phyloP scores from a whole-genome alignment of 306 rosid genomes.

The Geum urbanum region DNA sequence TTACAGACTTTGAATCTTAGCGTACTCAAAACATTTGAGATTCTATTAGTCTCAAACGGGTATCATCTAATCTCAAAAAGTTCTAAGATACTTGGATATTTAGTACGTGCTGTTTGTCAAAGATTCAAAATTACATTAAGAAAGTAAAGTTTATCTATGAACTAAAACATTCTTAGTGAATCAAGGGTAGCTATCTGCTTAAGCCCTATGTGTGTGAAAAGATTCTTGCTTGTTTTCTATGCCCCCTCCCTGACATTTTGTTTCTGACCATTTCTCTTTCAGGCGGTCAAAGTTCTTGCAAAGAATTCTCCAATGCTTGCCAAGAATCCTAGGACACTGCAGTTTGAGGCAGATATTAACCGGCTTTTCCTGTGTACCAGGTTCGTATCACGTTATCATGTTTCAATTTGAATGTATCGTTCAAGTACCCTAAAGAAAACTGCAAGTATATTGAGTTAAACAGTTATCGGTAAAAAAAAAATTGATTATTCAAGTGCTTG shows the following conservation, averaged over 20 bases:
- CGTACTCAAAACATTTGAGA: background rate
- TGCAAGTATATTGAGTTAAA: background rate
- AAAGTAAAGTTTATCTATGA: background rate
- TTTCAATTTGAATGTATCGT: background rate
- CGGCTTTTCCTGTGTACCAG: slow-evolving; percentile 81
- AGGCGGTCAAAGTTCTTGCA: slow-evolving; percentile 65
- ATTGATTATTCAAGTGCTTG: background rate
- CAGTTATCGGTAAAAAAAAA: background rate
- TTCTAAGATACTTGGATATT: background rate
- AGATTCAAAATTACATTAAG: background rate
- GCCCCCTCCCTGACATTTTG: background rate
- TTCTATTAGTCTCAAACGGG: background rate
- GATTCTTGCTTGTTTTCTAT: background rate
- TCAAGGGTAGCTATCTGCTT: background rate
- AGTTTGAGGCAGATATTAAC: slow-evolving; percentile 76
- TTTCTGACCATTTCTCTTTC: slow-evolving; percentile 19
- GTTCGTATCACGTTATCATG: slow-evolving; percentile 29
- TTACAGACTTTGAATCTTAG: too few relatives aligned
- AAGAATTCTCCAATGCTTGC: slow-evolving; percentile 47
- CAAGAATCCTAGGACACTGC: slow-evolving; percentile 68
- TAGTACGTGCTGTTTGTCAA: background rate
- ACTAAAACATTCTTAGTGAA: background rate
- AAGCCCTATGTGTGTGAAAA: background rate
- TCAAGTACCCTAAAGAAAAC: background rate
- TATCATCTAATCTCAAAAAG: background rate